Evolutionary conservation across 2,329 filamentous ascomycete genomes (phyloP).

Genomic region (Paraconiothyrium brasiliense): DNA sequence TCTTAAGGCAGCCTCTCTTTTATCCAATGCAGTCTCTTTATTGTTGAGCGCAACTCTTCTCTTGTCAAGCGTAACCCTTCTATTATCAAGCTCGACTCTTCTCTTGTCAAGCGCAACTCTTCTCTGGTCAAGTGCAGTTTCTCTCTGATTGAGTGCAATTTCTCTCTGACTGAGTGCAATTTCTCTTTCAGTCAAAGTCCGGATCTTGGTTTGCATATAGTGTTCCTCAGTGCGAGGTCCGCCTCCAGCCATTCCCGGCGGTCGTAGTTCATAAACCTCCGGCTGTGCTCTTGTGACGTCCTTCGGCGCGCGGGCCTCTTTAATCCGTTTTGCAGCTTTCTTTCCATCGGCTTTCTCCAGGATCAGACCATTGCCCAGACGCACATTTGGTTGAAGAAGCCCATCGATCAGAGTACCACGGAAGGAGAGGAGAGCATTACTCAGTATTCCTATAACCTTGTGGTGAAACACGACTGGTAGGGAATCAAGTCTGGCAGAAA

Average conservation of each 20-base stretch:
- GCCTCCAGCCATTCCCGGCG: not conserved
- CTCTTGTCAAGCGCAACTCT: not conserved
- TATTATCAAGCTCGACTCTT: too few relatives aligned
- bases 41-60: not conserved
- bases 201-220: not conserved
- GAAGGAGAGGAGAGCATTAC: conserved; percentile 24
- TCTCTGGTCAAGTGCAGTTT: not conserved
- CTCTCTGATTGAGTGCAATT: not conserved
- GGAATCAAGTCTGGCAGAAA: conserved; percentile 15
- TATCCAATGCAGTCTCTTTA: not conserved
- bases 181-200: not conserved
- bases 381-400: conserved; percentile 32
- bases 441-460: not conserved
- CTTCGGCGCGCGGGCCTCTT: not conserved
- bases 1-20: not conserved
- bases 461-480: conserved; percentile 7
- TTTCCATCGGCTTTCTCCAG: conserved; percentile 1
- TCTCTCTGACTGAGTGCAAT: not conserved
- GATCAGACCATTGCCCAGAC: conserved; percentile 26
- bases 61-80: not conserved
- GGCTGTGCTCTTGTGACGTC: not conserved
- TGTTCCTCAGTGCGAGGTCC: not conserved
- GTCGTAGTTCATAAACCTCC: not conserved
- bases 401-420: conserved; percentile 33
- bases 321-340: not conserved